Base-by-base conservation (phyloP, 1,284 basidiomycete genomes). In the Porodaedalea pini region DNA sequence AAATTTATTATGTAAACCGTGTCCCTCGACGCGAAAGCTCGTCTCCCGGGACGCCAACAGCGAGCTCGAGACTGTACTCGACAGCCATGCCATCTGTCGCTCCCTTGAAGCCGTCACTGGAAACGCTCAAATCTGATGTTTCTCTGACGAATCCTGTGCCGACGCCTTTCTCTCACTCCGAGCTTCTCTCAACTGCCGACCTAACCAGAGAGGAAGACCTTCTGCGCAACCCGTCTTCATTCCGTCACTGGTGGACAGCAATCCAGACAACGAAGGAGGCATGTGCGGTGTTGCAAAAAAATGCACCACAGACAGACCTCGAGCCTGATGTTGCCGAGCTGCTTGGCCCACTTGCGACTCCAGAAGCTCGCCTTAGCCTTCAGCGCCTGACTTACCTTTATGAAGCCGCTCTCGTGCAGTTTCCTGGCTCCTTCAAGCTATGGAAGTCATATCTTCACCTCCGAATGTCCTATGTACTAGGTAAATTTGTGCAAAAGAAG, bases 141-240 rank as follows among this genome's bases (percentile, higher is more conserved):
- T 92, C 94, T 15, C 74, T 98, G 62, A 92, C 94, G 3, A 79
- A 82, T 51, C 94, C 96, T 8, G 77, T 88, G 50, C 96, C 96
- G 10, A 88, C 82, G 6, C 94, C 94, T 7, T 74, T 80, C 48
- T 89, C 85, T 1, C 85, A 94, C 67, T 79, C 88, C 15, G 77
- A 86, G 57, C 79, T 98, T 53, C 79, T 98, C 63, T 79, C 86
- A 2, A 72, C 84, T 29, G 78, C 83, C 51, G 94, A 98, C 71
- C 71, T 98, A 34, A 80, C 87, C 61, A 85, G 92, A 43, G 97
- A 98, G 75, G 94, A 99, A 72, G 96, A 99, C 72, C 81, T 99
- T n/a, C 77, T 95, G 32, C 85, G 92, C 61, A 98, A 98, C 72
- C 91, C 93, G 2, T 82, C 83, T 59, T 97, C 95, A 58, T 90